Percentiles rank a stretch among this genome's conserved stretches.
Conservation (phyloP, 108 stramenopile genomes). For the Pseudonitzschia delicatissima region DNA sequence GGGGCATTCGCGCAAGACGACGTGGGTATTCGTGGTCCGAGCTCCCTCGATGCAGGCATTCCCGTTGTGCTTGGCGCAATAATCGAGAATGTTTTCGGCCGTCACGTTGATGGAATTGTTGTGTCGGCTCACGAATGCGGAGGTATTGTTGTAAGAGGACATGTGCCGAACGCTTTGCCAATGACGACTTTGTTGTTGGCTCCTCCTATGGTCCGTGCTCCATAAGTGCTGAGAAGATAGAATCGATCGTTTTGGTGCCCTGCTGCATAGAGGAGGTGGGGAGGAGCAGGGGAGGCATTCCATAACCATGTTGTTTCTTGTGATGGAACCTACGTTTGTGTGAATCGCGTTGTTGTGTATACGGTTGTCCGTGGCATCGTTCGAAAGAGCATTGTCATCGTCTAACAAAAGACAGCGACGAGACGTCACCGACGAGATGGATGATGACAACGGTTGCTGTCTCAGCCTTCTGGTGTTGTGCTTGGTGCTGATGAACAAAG, state of each 20-base stretch:
- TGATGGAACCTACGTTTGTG: too few relatives aligned
- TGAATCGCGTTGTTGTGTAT: too few relatives aligned
- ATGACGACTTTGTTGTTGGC: not conserved
- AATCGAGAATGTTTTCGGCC: slow-evolving; percentile 46
- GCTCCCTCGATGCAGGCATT: slow-evolving; percentile 1
- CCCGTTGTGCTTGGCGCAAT: slow-evolving; percentile 33
- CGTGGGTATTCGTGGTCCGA: slow-evolving; percentile 49
- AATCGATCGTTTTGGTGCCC: too few relatives aligned
- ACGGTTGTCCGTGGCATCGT: too few relatives aligned
- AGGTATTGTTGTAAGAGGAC: not conserved
- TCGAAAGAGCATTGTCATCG: too few relatives aligned
- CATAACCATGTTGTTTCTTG: too few relatives aligned
- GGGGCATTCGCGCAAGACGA: slow-evolving; percentile 70
- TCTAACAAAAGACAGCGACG: too few relatives aligned
- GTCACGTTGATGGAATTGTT: slow-evolving; percentile 60
- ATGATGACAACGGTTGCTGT: not conserved
- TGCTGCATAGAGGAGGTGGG: too few relatives aligned
- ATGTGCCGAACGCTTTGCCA: not conserved
- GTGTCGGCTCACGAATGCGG: slow-evolving; percentile 70
- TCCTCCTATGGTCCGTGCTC: not conserved
- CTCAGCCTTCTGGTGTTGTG: not conserved
- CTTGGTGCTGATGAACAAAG: not conserved
- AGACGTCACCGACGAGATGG: not conserved
- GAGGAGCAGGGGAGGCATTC: too few relatives aligned
- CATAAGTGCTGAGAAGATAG: not conserved